Evolutionary conservation across 768 basidiomycete genomes (phyloP).

Genomic region (Agaricus blazei): DNA sequence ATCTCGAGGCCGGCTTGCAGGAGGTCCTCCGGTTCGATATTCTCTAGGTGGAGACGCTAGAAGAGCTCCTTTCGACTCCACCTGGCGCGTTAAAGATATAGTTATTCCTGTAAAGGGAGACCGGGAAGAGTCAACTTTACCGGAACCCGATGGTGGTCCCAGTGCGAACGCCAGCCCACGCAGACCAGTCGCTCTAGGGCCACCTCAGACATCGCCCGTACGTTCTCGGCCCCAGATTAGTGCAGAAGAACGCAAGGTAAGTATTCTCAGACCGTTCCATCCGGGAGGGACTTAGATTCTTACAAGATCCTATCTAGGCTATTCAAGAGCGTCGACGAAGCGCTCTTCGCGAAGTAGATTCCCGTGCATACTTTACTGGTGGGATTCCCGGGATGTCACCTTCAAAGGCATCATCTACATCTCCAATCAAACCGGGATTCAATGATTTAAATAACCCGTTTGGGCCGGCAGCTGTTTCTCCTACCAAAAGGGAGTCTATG

Average conservation of each 20-base stretch:
- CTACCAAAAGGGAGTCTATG: conserved; percentile 1
- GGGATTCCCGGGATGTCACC: conserved; percentile 48
- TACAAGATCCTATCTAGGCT: conserved; percentile 29
- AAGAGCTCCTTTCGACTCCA: conserved; percentile 41
- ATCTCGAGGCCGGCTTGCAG: conserved; percentile 9
- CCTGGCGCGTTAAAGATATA: conserved; percentile 55
- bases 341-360: conserved; percentile 44
- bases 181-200: not conserved
- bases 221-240: conserved; percentile 21
- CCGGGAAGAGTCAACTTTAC: conserved; percentile 3
- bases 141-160: conserved; percentile 1
- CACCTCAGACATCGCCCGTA: conserved; percentile 10
- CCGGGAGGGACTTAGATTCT: not conserved
- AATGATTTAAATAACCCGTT: conserved; percentile 14
- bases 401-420: conserved; percentile 19
- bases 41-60: conserved; percentile 46
- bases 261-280: conserved; percentile 11
- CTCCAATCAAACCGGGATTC: conserved; percentile 9
- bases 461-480: not conserved
- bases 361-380: conserved; percentile 42
- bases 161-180: not conserved
- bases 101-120: conserved; percentile 30
- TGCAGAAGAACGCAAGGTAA: conserved; percentile 43
- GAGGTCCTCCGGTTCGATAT: conserved; percentile 20
- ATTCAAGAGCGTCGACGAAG: conserved; percentile 61